Evolutionary conservation across 257 asterid genomes (phyloP), one percentile per base, ranked within the genome.

Genomic region (Striga asiatica): DNA sequence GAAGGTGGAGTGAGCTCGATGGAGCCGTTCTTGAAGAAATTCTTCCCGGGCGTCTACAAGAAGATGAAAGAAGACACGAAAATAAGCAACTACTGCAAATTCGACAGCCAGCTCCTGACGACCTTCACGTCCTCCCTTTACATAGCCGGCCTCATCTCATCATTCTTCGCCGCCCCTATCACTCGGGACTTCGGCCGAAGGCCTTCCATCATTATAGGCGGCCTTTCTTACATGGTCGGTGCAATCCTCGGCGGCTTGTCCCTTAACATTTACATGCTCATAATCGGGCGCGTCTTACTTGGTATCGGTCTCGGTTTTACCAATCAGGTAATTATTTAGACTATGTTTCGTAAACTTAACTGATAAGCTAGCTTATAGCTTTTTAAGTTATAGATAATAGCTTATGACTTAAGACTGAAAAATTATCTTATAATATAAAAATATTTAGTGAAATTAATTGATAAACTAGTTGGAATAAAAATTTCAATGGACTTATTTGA

Each of bases 1-100:
- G 51, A 66, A 78, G 87, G 87, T 60, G 84, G 92, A 55, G 87
- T 82, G 55, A 67, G 73, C 3, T 76, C 82, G 0, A 82, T 79
- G 84, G 87, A 56, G 0, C 63, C 77, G 0, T 82, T 81, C 65
- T 51, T 81, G 80, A 63, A 49, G 74, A 70, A 72, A 34, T 82
- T 82, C 62, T 82, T 79, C 27, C 77, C 69, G 1, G 71, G 69
- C 0, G 80, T 79, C 19, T 74, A 65, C 16, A 41, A 2, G 2
- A 70, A 61, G 59, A 74, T 72, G 84, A 72, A 54, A 25, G 65
- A 61, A 39, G 78, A 60, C n/a, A 24, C 20, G 1, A 18, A 25
- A 5, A 39, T 23, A 4, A 76, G 81, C 78, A 79, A 82, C 62
- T 81, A 78, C 67, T 81, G 85, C 71, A 68, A 60, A 72, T 79